Base-by-base conservation (phyloP, 208 protist species). In the Acanthamoeba culbertsoni region DNA sequence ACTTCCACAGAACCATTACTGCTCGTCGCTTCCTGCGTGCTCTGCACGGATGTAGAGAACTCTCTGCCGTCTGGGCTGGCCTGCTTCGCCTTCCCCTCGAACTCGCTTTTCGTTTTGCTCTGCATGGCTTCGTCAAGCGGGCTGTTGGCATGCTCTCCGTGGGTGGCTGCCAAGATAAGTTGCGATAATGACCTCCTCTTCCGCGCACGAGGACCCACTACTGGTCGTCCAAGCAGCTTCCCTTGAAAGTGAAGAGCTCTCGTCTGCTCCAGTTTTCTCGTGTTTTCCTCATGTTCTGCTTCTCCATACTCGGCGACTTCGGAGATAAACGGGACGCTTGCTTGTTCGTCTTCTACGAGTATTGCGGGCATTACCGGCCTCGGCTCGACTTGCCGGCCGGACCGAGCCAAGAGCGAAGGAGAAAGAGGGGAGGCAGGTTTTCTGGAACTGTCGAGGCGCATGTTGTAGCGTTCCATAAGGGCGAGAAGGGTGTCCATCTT, bases 401-500 rank as follows among this genome's bases (percentile, higher is more conserved):
- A n/a, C n/a, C n/a, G n/a, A n/a, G n/a, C n/a, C n/a, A 63, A 28
- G 8, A 23, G 10, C 0, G 55, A 63, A 28, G 55, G 33, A 63
- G 57, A 63, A 28, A 4, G 33, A 63, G 62, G 0, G 33, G 55
- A 4, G 55, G 18, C 14, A 10, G 23, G 31, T n/a, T n/a, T 37
- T 31, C 23, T 40, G n/a, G 59, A 68, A 18, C 12, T 68, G 28
- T 42, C 33, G 62, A 62, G 20, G 55, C 33, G 0, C 31, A 71
- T 1, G 48, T 18, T 37, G 62, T 71, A 37, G 62, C 42, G 71
- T 18, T 79, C 71, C 71, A 79, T 43, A 16, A 79, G 40, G 37
- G 40, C 40, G 18, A 79, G 71, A 42, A 79, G 71, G 10, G 71
- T 42, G 31, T 79, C 71, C 71, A 79, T 79, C 71, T 79, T 79